Base-by-base conservation (phyloP, 331 rosid species). In the Telfairia occidentalis region DNA sequence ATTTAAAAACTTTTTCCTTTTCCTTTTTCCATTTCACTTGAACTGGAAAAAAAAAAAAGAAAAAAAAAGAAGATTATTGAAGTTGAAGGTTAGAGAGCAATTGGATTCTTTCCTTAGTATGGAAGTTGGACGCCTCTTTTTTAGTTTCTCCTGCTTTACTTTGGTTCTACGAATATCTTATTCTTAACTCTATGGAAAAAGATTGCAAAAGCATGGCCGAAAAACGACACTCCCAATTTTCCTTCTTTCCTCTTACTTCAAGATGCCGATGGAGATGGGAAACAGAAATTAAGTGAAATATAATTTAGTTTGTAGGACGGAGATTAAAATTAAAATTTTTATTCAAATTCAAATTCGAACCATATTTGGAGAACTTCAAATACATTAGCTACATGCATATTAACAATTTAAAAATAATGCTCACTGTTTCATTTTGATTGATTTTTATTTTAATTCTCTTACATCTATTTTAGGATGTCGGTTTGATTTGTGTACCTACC, bases 31-130 rank as follows among this genome's bases (percentile, higher is more conserved):
- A n/a, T n/a, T n/a, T n/a, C n/a, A n/a, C n/a, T n/a, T n/a, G n/a
- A n/a, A n/a, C n/a, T n/a, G n/a, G n/a, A n/a, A n/a, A n/a, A n/a
- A n/a, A n/a, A n/a, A n/a, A n/a, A n/a, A n/a, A n/a, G n/a, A n/a
- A n/a, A 37, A 37, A 0, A 48, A 18, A n/a, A 0, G 9, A 59
- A 42, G 65, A 60, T 60, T 60, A 60, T n/a, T 63, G 46, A 63
- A 63, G 46, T n/a, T n/a, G 46, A 34, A 34, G 71, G 26, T 63
- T 63, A 5, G 46, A 34, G 61, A 2, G 61, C 32, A 24, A 11
- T 63, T 63, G 16, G 71, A 63, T 63, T 63, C 71, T n/a, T 63
- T 63, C 46, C 71, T 63, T 63, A 63, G 71, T 63, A 7, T 9
- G 70, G 26, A 61, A 61, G 70, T 61, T 61, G 70, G 35, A 58